Percentiles rank a stretch among this genome's conserved stretches.
Evolutionary conservation across 108 stramenopile species (phyloP).

Genomic region (Poteriospumella lacustris): DNA sequence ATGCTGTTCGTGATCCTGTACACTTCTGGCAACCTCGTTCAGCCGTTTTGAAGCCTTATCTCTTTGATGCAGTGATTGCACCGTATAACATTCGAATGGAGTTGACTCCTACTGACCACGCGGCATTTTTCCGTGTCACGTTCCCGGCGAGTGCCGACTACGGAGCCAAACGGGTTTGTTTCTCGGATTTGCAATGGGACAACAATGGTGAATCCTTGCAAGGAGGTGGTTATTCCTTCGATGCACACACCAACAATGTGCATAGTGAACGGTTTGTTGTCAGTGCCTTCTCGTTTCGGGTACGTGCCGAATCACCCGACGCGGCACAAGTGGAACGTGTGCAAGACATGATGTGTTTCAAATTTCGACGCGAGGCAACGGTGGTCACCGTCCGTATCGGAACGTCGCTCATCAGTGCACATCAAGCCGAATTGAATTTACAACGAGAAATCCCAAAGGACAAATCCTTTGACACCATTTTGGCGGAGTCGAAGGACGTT

Average conservation of each 20-base stretch:
- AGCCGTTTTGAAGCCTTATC: background rate
- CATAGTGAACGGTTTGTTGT: constrained; percentile 5
- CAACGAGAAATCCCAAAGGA: background rate
- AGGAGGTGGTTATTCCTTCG: background rate
- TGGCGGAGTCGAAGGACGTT: background rate
- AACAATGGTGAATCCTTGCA: background rate
- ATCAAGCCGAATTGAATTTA: constrained; percentile 24
- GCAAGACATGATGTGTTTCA: constrained; percentile 18
- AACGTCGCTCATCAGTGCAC: constrained; percentile 30
- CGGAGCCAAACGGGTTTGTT: constrained; percentile 27
- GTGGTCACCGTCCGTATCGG: constrained; percentile 19
- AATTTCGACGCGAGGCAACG: background rate
- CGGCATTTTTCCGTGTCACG: background rate
- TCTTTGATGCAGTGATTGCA: constrained; percentile 14
- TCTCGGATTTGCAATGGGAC: background rate
- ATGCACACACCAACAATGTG: background rate
- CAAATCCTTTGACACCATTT: background rate
- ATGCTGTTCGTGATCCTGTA: background rate
- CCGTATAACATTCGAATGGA: constrained; percentile 23
- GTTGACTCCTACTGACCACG: constrained; percentile 29
- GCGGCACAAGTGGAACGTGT: background rate
- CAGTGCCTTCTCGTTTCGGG: background rate
- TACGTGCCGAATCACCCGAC: background rate
- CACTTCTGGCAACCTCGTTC: constrained; percentile 27
- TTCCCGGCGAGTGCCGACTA: background rate